Base-by-base conservation (phyloP, 2,329 filamentous ascomycete genomes). In the Graphiopsis chlorocephala region DNA sequence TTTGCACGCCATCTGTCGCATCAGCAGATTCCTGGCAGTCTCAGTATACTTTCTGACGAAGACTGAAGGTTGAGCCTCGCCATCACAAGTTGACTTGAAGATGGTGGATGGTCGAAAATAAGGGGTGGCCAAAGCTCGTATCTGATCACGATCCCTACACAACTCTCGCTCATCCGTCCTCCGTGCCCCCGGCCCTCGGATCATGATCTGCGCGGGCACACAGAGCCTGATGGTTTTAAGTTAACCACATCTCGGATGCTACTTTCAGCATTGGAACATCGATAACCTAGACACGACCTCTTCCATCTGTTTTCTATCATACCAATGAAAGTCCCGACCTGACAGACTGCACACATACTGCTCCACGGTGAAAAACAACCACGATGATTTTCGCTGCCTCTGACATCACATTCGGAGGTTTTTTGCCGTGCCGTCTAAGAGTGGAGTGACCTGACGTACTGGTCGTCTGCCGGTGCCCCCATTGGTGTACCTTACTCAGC, bases 361-460 rank as follows among this genome's bases (percentile, higher is more conserved):
- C 14, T 28, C 25, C 2, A 5, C 14, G 10, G 25, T 45, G 14
- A 5, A 25, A 42, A 12, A n/a, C 11, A 8, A 23, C 26, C 4
- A 25, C n/a, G 17, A 26, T 35, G 5, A 28, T 47, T 23, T 56
- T 7, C 3, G 20, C 42, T n/a, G 26, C 7, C 45, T 10, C 20
- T 62, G 60, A 62, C 47, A 62, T 62, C 60, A 62, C 48, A n/a
- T 35, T 20, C 59, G 59, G 59, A 15, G 20, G 17, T 11, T 61
- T 20, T 26, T 26, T 52, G 2, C 59, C 59, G 59, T 61, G 59
- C 59, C 29, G 31, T 38, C 28, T 6, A 4, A 20, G 25, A 20
- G 48, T 62, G 60, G 60, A 62, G 25, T 48, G 25, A 29, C 31
- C 55, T 62, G 60, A 53, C 60, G 48, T 62, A 62, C 47, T 14